Percentiles rank a stretch among this genome's conserved stretches.
phyloP scores from a whole-genome alignment of 805 yeast genomes.

The Zygoascus tannicola region DNA sequence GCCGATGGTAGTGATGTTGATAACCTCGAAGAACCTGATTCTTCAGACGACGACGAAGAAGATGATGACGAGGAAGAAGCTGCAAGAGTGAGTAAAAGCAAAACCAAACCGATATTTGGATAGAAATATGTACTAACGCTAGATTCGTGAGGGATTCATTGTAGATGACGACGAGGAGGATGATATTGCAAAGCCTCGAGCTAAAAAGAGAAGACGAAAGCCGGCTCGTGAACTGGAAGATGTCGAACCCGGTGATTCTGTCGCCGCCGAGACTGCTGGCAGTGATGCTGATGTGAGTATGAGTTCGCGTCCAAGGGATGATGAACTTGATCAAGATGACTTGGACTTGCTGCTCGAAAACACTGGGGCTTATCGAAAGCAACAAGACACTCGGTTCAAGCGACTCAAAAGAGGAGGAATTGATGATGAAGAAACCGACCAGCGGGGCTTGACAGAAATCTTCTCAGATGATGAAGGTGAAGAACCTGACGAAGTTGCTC shows the following conservation, averaged over 20 bases:
- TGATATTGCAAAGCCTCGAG: slow-evolving; percentile 18
- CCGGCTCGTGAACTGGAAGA: not conserved
- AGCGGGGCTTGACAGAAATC: slow-evolving; percentile 43
- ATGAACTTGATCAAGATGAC: slow-evolving; percentile 88
- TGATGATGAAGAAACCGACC: slow-evolving; percentile 22
- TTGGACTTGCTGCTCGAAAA: slow-evolving; percentile 85
- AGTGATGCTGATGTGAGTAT: slow-evolving; percentile 5
- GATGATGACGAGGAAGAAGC: slow-evolving; percentile 91
- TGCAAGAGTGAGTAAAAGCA: slow-evolving; percentile 33
- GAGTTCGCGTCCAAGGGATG: slow-evolving; percentile 31
- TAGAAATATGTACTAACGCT: slow-evolving; percentile 4
- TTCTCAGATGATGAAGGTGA: slow-evolving; percentile 48
- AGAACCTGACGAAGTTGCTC: slow-evolving; percentile 23
- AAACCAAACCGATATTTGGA: not conserved
- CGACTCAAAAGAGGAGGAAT: slow-evolving; percentile 63
- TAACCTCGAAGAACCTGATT: slow-evolving; percentile 40
- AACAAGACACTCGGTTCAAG: slow-evolving; percentile 41
- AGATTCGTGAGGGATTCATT: slow-evolving; percentile 82
- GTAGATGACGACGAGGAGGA: slow-evolving; percentile 73
- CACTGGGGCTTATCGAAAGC: slow-evolving; percentile 47
- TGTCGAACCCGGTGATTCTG: slow-evolving; percentile 8
- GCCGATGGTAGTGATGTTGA: slow-evolving; percentile 40
- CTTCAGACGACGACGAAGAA: slow-evolving; percentile 86
- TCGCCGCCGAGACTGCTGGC: slow-evolving; percentile 12
- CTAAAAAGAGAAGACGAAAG: slow-evolving; percentile 19